A percentile compares a stretch with the other conserved stretches of the same genome.
Evolutionary conservation across 2,329 filamentous ascomycete genomes (phyloP).

Genomic region (Uncinocarpus reesii): DNA sequence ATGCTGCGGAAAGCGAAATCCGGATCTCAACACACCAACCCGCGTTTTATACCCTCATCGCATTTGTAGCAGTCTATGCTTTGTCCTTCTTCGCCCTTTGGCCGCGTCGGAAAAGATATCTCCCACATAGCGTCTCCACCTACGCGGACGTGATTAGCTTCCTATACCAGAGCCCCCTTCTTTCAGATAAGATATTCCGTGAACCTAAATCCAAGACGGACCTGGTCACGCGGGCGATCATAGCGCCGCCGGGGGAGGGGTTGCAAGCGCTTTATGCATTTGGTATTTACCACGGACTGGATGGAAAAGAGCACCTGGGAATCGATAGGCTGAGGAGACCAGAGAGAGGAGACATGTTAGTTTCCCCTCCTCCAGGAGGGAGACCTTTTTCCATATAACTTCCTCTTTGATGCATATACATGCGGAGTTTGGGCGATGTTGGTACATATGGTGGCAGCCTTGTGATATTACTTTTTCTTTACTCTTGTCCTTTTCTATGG

Average conservation of each 20-base stretch:
- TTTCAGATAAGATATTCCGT: slow-evolving; percentile 63
- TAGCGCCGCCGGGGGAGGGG: slow-evolving; percentile 33
- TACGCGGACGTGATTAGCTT: slow-evolving; percentile 71
- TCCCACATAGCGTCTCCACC: slow-evolving; percentile 63
- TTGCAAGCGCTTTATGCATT: slow-evolving; percentile 43
- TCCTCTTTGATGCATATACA: background rate
- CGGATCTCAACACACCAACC: slow-evolving; percentile 62
- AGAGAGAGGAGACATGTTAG: slow-evolving; percentile 29
- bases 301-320: slow-evolving; percentile 50
- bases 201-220: slow-evolving; percentile 57
- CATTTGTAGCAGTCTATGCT: slow-evolving; percentile 60
- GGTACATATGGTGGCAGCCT: background rate
- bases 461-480: background rate
- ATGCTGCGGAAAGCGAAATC: slow-evolving; percentile 36
- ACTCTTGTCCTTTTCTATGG: background rate
- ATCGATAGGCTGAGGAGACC: slow-evolving; percentile 46
- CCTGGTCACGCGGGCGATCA: slow-evolving; percentile 58
- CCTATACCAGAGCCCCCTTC: slow-evolving; percentile 59
- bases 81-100: slow-evolving; percentile 53
- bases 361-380: slow-evolving; percentile 9
- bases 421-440: background rate
- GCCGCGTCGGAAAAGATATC: slow-evolving; percentile 50
- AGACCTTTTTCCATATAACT: slow-evolving; percentile 4
- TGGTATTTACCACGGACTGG: slow-evolving; percentile 47
- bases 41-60: slow-evolving; percentile 62